Evolutionary conservation across 1,139 yeast genomes (phyloP), one percentile per base, ranked within the genome.

Genomic region (Lodderomyces oxycetoniae): DNA sequence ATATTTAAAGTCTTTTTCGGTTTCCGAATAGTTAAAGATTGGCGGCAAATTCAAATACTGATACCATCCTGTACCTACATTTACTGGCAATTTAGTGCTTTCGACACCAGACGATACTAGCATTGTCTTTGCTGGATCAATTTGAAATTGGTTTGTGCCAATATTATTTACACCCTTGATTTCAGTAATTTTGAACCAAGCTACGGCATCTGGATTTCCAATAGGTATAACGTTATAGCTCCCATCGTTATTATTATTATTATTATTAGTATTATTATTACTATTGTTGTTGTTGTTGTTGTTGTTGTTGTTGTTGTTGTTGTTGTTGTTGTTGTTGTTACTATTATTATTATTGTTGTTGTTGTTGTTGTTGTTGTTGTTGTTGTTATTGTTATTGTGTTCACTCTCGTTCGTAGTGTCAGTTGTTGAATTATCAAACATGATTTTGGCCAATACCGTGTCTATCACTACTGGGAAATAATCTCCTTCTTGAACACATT

Each of bases 391-490:
- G n/a, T n/a, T n/a, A n/a, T n/a, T n/a, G n/a, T n/a, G n/a, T n/a
- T n/a, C n/a, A n/a, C n/a, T n/a, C n/a, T n/a, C n/a, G 17, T 26
- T 30, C 7, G 26, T 10, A 6, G 26, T 12, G 6, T 6, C 26
- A 6, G 7, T 12, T 12, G 26, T 12, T n/a, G 42, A 41, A 43
- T 59, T 53, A 19, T 66, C 67, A 48, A 73, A 74, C 49, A 83
- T 56, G 1, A 85, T 69, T 41, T 70, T 71, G 0, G 95, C 80
- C 27, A 84, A 55, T 1, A 77, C 58, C 0, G 93, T 71, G 52
- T 89, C 96, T 28, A 91, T 71, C 0, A 85, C 74, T 3, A 91
- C 77, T 0, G 95, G 91, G 32, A 91, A 71, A 28, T 79, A 53
- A 50, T 87, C 95, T 19, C 77, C 79, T 13, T 63, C 53, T 22